Percentiles rank a stretch among this genome's conserved stretches.
phyloP scores from a whole-genome alignment of 805 yeast species.

The Cyberlindnera petersonii region DNA sequence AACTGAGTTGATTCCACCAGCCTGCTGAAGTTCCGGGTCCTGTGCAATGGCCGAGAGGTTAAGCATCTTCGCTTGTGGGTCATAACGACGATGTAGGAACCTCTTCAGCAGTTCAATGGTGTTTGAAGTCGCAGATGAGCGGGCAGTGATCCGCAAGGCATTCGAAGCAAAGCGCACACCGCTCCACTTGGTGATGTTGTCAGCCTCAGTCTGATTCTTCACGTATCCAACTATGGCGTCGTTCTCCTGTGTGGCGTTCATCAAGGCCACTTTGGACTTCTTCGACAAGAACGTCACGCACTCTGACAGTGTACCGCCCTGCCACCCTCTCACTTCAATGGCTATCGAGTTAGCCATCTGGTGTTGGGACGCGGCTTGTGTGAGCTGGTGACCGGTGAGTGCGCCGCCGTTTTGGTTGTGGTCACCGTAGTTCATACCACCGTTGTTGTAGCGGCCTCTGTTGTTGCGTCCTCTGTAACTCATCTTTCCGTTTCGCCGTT shows the following conservation, averaged over 20 bases:
- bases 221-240: slow-evolving; percentile 61
- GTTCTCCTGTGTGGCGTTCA: slow-evolving; percentile 50
- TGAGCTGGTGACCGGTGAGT: slow-evolving; percentile 14
- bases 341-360: slow-evolving; percentile 34
- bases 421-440: slow-evolving; percentile 5
- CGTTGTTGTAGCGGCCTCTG: slow-evolving; percentile 8
- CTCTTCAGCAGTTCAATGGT: slow-evolving; percentile 61
- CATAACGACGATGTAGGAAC: slow-evolving; percentile 65
- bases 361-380: slow-evolving; percentile 16
- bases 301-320: slow-evolving; percentile 68
- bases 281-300: slow-evolving; percentile 65
- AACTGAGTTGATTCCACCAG: slow-evolving; percentile 62
- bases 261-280: slow-evolving; percentile 54
- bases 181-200: slow-evolving; percentile 52
- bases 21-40: slow-evolving; percentile 55
- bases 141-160: slow-evolving; percentile 43
- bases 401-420: slow-evolving; percentile 7
- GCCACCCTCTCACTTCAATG: slow-evolving; percentile 76
- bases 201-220: slow-evolving; percentile 50
- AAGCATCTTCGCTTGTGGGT: slow-evolving; percentile 58
- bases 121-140: slow-evolving; percentile 30
- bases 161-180: slow-evolving; percentile 85
- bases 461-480: slow-evolving; percentile 11
- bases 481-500: slow-evolving; percentile 7
- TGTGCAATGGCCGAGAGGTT: slow-evolving; percentile 61